These are phyloP conservation scores for Ceratobasidium sp. DNA, from an alignment of 1,284 basidiomycete genomes.

Conservation along the genomic window DNA sequence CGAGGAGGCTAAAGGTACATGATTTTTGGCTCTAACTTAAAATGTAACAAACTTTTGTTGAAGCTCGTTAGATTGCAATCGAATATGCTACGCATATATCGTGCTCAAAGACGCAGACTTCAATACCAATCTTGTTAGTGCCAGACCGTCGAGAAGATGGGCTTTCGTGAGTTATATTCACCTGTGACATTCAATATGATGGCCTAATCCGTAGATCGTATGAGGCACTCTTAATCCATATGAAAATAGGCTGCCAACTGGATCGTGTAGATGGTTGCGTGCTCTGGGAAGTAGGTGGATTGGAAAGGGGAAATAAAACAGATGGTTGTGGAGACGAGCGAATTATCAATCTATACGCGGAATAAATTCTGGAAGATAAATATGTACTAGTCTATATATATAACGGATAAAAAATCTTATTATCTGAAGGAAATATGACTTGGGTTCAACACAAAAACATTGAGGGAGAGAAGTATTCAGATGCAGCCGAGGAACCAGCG, in stretches of 20 bases:
- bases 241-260: conserved; percentile 98
- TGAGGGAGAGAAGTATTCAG: no score
- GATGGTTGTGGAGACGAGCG: conserved; percentile 53
- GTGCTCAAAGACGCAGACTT: conserved; percentile 80
- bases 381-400: no score
- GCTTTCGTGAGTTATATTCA: conserved; percentile 71
- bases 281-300: conserved; percentile 84
- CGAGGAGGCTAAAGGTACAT: no score
- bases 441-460: background rate
- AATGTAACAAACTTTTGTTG: no score
- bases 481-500: no score
- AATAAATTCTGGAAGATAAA: conserved; percentile 87
- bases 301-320: conserved; percentile 61
- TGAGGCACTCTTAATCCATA: conserved; percentile 90
- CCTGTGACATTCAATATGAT: background rate
- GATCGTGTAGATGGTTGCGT: conserved; percentile 95
- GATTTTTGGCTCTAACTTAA: no score
- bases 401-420: no score
- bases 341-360: conserved; percentile 85
- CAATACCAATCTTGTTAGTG: conserved; percentile 38
- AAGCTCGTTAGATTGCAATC: no score
- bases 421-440: conserved; percentile 71
- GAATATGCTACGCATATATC: no score
- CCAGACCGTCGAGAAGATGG: conserved; percentile 67
- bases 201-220: conserved; percentile 70